Evolutionary conservation across 495 filamentous ascomycete genomes (phyloP), one percentile per base, ranked within the genome.

Genomic region (Daldinia vernicosa): DNA sequence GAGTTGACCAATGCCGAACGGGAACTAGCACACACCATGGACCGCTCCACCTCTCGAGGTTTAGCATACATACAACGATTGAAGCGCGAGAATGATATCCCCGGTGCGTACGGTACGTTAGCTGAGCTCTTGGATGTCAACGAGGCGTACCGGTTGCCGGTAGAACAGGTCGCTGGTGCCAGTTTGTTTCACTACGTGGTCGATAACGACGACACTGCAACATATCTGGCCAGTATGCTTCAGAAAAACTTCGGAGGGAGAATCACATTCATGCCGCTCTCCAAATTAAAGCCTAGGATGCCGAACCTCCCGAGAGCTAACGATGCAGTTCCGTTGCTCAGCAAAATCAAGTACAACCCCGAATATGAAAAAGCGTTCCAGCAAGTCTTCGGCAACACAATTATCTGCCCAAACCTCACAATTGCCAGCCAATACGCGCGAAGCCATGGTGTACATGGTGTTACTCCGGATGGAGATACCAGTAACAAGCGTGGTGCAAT

Each of bases 111-210:
- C 72, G 95, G 95, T 69, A 97, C 93, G 2, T 75, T 99, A 11
- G 93, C 94, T 15, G 95, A 99, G 77, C 87, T 99, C 7, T 86
- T 98, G 74, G 88, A 91, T 27, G 93, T 97, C 40, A 72, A 84
- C 56, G 93, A 97, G n/a, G 87, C 87, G 54, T 98, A 95, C 78
- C 89, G 93, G 37, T 91, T 92, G 43, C 93, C 95, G 4, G 92
- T 97, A 15, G 95, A 99, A 77, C 92, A 95, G 37, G 95, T 93
- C 4, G 96, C 94, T 8, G 96, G 95, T 6, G 90, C 90, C 67
- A 96, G 93, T 77, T 83, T 99, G 7, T 99, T 99, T 80, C 93
- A 99, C 80, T 96, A 97, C 72, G 93, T 99, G 26, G 94, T 97
- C 51, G 95, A 99, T 77, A 97, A 90, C 40, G 94, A 94, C 60